These are phyloP conservation scores for Coemansia biformis DNA, from an alignment of 192 early-diverging fungal species.

Conservation along the genomic window DNA sequence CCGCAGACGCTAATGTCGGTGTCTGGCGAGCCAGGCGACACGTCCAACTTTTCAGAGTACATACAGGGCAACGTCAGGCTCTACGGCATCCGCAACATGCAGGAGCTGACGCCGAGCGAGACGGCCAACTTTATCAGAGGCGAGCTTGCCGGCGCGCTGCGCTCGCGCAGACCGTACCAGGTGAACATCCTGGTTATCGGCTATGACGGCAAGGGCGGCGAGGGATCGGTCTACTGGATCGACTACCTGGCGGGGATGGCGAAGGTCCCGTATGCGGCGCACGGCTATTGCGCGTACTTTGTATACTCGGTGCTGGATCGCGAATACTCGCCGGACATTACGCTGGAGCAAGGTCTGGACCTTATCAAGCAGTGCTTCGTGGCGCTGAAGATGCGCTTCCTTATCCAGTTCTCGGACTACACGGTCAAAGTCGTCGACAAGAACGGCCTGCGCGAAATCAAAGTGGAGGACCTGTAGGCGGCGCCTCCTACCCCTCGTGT, in stretches of 20 bases:
- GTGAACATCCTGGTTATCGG: slow-evolving; percentile 89
- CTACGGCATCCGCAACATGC: slow-evolving; percentile 81
- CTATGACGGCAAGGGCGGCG: slow-evolving; percentile 65
- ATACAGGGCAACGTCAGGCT: slow-evolving; percentile 89
- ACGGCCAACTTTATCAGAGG: slow-evolving; percentile 77
- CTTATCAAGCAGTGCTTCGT: slow-evolving; percentile 78
- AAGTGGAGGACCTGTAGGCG: neutral
- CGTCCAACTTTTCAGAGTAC: slow-evolving; percentile 92
- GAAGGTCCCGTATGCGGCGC: slow-evolving; percentile 78
- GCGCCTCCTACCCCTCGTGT: neutral
- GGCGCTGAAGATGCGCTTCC: slow-evolving; percentile 79
- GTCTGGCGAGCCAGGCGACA: slow-evolving; percentile 87
- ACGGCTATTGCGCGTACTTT: slow-evolving; percentile 92
- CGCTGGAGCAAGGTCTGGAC: slow-evolving; percentile 77
- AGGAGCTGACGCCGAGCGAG: slow-evolving; percentile 72
- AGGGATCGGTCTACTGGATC: slow-evolving; percentile 82
- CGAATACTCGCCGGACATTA: slow-evolving; percentile 77
- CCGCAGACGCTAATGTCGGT: slow-evolving; percentile 78
- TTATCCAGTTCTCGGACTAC: slow-evolving; percentile 79
- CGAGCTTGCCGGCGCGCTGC: slow-evolving; percentile 79
- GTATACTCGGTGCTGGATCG: slow-evolving; percentile 86
- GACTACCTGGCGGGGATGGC: slow-evolving; percentile 81
- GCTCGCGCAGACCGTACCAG: slow-evolving; percentile 66
- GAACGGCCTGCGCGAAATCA: slow-evolving; percentile 64
- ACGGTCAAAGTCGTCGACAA: slow-evolving; percentile 80